Evolutionary conservation across 129 eudicot genomes (phyloP), one percentile per base, ranked within the genome.

Genomic region (Lonicera japonica): DNA sequence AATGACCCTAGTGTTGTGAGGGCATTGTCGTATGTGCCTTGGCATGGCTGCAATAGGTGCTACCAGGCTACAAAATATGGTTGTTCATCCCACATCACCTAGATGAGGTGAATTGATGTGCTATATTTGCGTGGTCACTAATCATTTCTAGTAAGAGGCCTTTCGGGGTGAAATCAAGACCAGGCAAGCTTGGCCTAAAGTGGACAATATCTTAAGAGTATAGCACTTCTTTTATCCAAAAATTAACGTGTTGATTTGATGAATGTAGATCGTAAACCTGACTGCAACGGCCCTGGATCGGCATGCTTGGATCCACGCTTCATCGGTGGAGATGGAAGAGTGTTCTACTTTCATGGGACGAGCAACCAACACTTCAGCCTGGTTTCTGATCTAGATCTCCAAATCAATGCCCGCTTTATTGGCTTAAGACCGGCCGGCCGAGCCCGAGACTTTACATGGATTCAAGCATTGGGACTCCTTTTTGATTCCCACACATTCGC

Each of bases 401-500:
- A 78, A 12, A 82, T 75, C 48, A 82, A 82, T 52, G 83, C 88
- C 21, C 78, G 75, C 5, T 75, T 79, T 77, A 83, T 75, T 14
- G 82, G 82, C 43, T 54, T 64, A 25, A 69, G 84, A 41, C 85
- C 89, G 1, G 46, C 63, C 0, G 85, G 84, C 5, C 50, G 89
- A 60, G 13, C 75, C n/a, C 54, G 85, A 18, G 89, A 83, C 77
- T 75, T 63, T 64, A 82, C 88, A 12, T 82, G 88, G 89, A 73
- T 79, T 41, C 82, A 83, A 22, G 79, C 85, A 5, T 68, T 83
- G 0, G 79, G 77, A 19, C 19, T 83, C 74, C 72, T 75, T 15
- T 75, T 69, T 55, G 76, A 70, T 24, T 61, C 82, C 64, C 72
- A 65, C 36, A 24, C 59, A 14, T 65, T 83, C 71, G 25, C 79